Percentiles rank a stretch among this genome's conserved stretches.
These are phyloP conservation scores for Angomonas deanei DNA, from an alignment of 208 protist genomes.

Conservation along the genomic window DNA sequence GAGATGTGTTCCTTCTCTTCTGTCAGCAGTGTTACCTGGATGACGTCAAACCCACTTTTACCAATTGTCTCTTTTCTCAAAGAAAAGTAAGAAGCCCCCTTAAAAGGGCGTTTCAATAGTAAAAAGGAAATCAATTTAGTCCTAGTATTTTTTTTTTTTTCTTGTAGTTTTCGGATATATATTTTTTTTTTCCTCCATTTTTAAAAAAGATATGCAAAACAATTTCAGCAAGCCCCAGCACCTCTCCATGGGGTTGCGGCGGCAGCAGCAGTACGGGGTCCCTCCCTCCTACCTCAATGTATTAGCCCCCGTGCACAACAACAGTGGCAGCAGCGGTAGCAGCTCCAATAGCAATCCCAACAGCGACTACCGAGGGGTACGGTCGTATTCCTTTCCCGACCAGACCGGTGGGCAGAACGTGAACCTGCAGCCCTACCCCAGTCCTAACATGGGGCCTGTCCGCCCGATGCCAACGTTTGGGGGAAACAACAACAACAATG, in stretches of 20 bases:
- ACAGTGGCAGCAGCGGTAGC: neutral
- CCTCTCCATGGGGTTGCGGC: too few species aligned
- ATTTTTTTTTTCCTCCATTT: neutral
- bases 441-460: too few species aligned
- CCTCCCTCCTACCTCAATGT: too few species aligned
- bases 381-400: neutral
- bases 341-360: neutral
- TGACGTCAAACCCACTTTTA: too few species aligned
- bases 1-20: neutral
- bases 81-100: too few species aligned
- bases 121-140: neutral
- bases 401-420: too few species aligned
- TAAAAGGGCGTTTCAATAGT: neutral
- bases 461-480: too few species aligned
- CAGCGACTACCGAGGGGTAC: neutral
- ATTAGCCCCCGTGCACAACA: neutral
- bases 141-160: conserved; percentile 10
- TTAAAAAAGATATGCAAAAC: too few species aligned
- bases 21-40: neutral
- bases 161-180: neutral
- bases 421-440: too few species aligned
- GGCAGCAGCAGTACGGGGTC: too few species aligned
- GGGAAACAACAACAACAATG: neutral
- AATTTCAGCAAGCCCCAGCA: neutral
- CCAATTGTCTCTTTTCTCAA: too few species aligned